phyloP scores from a whole-genome alignment of 1,284 basidiomycete species.

The Puccinia novopanici region DNA sequence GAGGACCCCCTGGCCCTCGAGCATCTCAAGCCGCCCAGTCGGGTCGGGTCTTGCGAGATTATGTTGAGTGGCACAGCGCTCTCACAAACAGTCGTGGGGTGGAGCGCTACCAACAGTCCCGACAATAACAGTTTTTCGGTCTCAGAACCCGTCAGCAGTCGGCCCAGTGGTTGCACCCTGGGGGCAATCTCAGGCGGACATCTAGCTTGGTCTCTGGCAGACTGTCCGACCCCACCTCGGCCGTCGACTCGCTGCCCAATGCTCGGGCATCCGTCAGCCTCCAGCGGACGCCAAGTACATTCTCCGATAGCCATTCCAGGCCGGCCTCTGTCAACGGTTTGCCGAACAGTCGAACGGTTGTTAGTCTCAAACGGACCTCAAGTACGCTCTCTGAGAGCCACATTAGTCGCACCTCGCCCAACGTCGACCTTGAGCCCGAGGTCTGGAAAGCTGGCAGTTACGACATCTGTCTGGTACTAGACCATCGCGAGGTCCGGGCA shows the following conservation, averaged over 20 bases:
- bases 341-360: neutral
- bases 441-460: slow-evolving; percentile 59
- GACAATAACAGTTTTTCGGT: neutral
- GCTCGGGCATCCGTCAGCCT: neutral
- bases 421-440: slow-evolving; percentile 55
- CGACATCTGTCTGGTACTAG: slow-evolving; percentile 64
- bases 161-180: neutral
- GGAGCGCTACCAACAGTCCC: neutral
- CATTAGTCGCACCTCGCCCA: neutral
- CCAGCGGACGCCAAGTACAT: neutral
- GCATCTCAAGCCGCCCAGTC: slow-evolving; percentile 5
- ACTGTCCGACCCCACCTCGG: neutral
- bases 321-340: too few species aligned
- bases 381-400: slow-evolving; percentile 10
- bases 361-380: slow-evolving; percentile 23
- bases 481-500: slow-evolving; percentile 63
- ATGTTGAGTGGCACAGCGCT: neutral
- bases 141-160: neutral
- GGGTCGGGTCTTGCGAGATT: neutral
- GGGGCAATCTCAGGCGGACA: neutral
- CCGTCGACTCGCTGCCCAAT: neutral
- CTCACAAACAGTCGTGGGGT: slow-evolving; percentile 1
- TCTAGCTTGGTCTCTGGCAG: neutral
- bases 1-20: slow-evolving; percentile 13
- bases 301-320: neutral